These are phyloP conservation scores for Pistacia vera DNA, from an alignment of 345 rosid genomes.

Conservation along the genomic window DNA sequence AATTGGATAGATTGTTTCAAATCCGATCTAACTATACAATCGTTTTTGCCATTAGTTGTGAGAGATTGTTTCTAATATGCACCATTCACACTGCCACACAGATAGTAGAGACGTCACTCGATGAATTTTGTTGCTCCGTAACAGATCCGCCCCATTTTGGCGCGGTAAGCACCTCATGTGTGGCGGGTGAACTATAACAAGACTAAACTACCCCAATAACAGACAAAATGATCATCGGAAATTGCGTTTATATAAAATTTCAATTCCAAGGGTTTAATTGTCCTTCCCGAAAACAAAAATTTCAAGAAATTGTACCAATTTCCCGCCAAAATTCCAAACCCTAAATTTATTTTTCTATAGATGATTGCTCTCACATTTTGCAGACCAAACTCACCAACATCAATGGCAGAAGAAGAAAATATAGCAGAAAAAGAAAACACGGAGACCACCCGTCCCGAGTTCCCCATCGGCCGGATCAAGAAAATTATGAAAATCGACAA, in stretches of 20 bases:
- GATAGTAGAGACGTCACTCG: no score
- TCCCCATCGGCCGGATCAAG: conserved; percentile 74
- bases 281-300: not conserved
- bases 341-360: not conserved
- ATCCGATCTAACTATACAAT: no score
- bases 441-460: conserved; percentile 40
- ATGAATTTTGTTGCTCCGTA: no score
- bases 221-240: not conserved
- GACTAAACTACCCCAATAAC: conserved; percentile 1
- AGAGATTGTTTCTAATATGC: no score
- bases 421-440: conserved; percentile 43
- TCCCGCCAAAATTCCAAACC: conserved; percentile 30
- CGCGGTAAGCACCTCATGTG: not conserved
- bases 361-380: no score
- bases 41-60: no score
- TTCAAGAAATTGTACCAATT: not conserved
- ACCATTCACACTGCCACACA: no score
- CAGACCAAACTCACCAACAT: conserved; percentile 3
- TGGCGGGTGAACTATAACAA: not conserved
- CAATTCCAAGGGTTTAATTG: not conserved
- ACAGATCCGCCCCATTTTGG: not conserved
- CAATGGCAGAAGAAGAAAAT: conserved; percentile 68
- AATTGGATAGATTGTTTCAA: no score
- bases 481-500: conserved; percentile 85
- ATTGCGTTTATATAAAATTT: no score